These are phyloP conservation scores for Blastocystis sp. DNA, from an alignment of 352 stramenopile species.

Conservation along the genomic window DNA sequence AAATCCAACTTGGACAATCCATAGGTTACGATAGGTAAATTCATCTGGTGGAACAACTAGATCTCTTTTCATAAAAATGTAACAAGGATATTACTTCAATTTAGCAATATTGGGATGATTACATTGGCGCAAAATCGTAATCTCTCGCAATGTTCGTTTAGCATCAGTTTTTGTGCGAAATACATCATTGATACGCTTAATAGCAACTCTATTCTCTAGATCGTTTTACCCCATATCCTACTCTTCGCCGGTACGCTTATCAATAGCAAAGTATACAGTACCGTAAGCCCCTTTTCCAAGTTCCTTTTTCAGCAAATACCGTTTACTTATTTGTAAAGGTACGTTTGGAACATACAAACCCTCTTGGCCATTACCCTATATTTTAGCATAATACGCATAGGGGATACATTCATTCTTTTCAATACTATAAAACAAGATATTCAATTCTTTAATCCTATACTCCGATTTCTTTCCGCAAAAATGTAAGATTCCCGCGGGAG, in stretches of 20 bases:
- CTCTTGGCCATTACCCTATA: not conserved
- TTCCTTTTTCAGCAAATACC: conserved; percentile 52
- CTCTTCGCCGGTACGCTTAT: conserved; percentile 25
- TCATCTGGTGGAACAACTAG: conserved; percentile 45
- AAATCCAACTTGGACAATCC: conserved; percentile 42
- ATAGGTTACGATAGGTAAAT: conserved; percentile 48
- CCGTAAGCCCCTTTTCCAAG: conserved; percentile 57
- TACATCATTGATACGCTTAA: conserved; percentile 60
- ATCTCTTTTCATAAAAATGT: not conserved
- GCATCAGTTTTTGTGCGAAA: conserved; percentile 64
- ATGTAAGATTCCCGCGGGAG: not conserved
- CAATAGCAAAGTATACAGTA: conserved; percentile 40
- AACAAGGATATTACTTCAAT: not conserved
- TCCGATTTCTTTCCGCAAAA: not conserved
- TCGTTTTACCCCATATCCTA: not conserved
- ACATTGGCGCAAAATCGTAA: conserved; percentile 53
- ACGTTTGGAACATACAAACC: conserved; percentile 22
- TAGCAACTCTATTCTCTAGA: conserved; percentile 28
- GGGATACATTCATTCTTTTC: not conserved
- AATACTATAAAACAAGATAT: not conserved
- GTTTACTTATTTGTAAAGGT: not conserved
- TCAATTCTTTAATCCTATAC: not conserved
- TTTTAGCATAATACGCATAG: not conserved
- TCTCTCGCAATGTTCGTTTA: conserved; percentile 52
- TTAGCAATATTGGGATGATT: conserved; percentile 44